phyloP scores from a whole-genome alignment of 225 moss, liverwort and hornwort species.

The Polytrichum formosum region DNA sequence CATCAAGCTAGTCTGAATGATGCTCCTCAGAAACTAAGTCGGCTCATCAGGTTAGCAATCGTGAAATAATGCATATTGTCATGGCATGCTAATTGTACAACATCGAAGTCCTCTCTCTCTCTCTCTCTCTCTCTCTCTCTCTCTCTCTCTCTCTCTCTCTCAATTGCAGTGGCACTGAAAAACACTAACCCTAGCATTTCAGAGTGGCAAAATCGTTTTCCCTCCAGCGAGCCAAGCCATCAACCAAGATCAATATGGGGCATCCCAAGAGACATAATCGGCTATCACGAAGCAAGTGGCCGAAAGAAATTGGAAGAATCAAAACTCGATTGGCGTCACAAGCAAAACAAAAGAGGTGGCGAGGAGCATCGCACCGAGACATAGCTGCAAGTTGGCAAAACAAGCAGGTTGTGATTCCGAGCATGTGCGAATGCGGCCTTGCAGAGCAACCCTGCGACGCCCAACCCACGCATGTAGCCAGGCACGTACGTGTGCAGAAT shows the following conservation, averaged over 20 bases:
- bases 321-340: not conserved
- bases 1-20: too few species aligned
- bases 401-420: constrained; percentile 11
- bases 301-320: not conserved
- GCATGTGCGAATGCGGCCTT: constrained; percentile 19
- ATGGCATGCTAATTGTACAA: too few species aligned
- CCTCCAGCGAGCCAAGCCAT: too few species aligned
- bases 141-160: too few species aligned
- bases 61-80: too few species aligned
- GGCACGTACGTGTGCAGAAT: constrained; percentile 24
- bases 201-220: too few species aligned
- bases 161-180: too few species aligned
- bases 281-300: not conserved
- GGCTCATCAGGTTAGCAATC: too few species aligned
- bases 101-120: too few species aligned
- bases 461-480: constrained; percentile 12
- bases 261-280: not conserved
- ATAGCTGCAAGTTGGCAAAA: constrained; percentile 24
- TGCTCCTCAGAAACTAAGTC: too few species aligned
- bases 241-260: not conserved
- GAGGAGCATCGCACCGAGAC: constrained; percentile 9
- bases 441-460: constrained; percentile 16
- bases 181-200: too few species aligned
- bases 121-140: too few species aligned
- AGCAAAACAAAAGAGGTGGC: not conserved